phyloP scores from a whole-genome alignment of 2,329 filamentous ascomycete species.

The Fusarium brevicatenulatum region DNA sequence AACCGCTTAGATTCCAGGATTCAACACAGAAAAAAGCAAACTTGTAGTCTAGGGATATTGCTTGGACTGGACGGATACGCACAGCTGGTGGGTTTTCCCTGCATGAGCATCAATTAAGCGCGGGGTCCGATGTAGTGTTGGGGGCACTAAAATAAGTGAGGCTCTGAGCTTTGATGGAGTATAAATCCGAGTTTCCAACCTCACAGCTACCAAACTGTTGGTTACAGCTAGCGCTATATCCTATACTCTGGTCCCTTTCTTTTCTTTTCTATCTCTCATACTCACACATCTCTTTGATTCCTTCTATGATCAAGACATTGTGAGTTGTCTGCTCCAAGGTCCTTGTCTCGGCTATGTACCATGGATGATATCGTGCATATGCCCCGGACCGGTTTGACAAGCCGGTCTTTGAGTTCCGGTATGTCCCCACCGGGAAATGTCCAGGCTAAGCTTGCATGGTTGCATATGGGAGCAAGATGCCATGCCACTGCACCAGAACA shows the following conservation, averaged over 20 bases:
- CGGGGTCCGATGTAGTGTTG: slow-evolving; percentile 9
- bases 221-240: neutral
- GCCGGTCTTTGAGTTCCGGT: slow-evolving; percentile 29
- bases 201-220: neutral
- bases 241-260: neutral
- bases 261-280: neutral
- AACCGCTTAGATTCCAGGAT: slow-evolving; percentile 30
- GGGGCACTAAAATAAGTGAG: slow-evolving; percentile 15
- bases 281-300: neutral
- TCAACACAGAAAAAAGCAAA: slow-evolving; percentile 28
- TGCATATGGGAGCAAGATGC: neutral
- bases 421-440: slow-evolving; percentile 8
- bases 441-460: neutral
- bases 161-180: slow-evolving; percentile 13
- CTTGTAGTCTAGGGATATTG: slow-evolving; percentile 6
- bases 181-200: neutral
- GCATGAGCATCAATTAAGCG: slow-evolving; percentile 22
- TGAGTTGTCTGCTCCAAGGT: neutral
- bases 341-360: slow-evolving; percentile 12
- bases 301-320: neutral
- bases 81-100: slow-evolving; percentile 9
- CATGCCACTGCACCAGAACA: neutral
- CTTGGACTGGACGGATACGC: neutral
- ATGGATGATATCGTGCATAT: slow-evolving; percentile 31
- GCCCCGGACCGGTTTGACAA: slow-evolving; percentile 26